A percentile compares a stretch with the other conserved stretches of the same genome.
phyloP scores from a whole-genome alignment of 129 eudicot genomes.

The Gnaphalium uliginosum region DNA sequence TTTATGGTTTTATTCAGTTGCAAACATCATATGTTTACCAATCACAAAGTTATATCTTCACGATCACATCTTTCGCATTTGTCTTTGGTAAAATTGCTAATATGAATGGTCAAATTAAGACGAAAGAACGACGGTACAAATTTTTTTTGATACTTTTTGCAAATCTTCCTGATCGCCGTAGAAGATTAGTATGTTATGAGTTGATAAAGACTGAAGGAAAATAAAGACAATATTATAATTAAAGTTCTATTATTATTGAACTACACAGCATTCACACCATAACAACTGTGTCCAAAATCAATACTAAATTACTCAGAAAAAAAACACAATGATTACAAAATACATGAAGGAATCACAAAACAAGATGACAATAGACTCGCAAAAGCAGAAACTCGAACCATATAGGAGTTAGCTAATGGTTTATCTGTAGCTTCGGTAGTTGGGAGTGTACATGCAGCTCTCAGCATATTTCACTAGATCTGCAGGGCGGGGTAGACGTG shows the following conservation, averaged over 20 bases:
- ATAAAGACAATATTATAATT: not conserved
- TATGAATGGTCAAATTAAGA: not conserved
- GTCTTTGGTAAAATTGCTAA: not conserved
- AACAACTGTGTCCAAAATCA: not conserved
- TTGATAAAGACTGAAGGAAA: not conserved
- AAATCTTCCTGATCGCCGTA: not conserved
- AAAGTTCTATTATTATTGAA: not conserved
- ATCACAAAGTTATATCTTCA: not conserved
- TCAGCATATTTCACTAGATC: constrained; percentile 76
- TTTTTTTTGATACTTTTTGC: not conserved
- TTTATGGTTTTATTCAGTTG: not conserved
- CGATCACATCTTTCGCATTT: not conserved
- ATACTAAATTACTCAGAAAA: constrained; percentile 20
- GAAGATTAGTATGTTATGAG: not conserved
- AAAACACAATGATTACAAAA: constrained; percentile 23
- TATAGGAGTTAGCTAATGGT: constrained; percentile 1
- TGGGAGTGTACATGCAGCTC: constrained; percentile 88
- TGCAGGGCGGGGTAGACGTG: constrained; percentile 76
- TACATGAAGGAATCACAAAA: constrained; percentile 13
- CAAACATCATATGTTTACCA: not conserved
- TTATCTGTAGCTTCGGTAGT: constrained; percentile 66
- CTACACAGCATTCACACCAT: constrained; percentile 13
- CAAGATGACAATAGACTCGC: not conserved
- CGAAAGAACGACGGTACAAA: not conserved
- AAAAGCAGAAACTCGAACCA: constrained; percentile 5